Conservation (phyloP, 495 filamentous ascomycete species). For the Amphirosellinia nigrospora region DNA sequence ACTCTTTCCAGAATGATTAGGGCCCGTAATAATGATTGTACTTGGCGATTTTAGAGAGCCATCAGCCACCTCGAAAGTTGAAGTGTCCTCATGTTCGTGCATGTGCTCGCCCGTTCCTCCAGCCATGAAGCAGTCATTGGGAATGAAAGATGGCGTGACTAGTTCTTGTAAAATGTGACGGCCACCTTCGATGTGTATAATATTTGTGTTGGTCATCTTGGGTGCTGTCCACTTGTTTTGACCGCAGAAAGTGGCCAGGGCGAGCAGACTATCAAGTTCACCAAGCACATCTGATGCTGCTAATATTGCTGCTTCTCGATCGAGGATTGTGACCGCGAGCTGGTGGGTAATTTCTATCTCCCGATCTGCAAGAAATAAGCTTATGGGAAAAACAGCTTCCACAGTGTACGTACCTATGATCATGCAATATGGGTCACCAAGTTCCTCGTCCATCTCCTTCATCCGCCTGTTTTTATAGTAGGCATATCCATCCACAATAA, state of each 20-base stretch:
- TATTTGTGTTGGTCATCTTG: slow-evolving; percentile 70
- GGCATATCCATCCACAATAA: slow-evolving; percentile 70
- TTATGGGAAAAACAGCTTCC: background rate
- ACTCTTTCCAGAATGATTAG: slow-evolving; percentile 96
- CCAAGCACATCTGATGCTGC: slow-evolving; percentile 77
- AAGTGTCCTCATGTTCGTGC: slow-evolving; percentile 20
- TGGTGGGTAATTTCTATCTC: slow-evolving; percentile 90
- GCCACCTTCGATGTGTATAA: slow-evolving; percentile 80
- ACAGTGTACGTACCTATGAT: slow-evolving; percentile 71
- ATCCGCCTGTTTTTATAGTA: slow-evolving; percentile 92
- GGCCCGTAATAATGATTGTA: slow-evolving; percentile 86
- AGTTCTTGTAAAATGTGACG: slow-evolving; percentile 90
- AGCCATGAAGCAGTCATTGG: slow-evolving; percentile 75
- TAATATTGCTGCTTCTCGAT: slow-evolving; percentile 70
- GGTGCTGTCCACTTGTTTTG: slow-evolving; percentile 76
- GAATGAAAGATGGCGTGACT: slow-evolving; percentile 82
- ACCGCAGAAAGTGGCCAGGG: slow-evolving; percentile 78
- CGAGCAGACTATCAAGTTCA: slow-evolving; percentile 87
- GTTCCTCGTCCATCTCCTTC: slow-evolving; percentile 79
- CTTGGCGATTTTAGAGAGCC: slow-evolving; percentile 55
- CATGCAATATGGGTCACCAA: slow-evolving; percentile 83
- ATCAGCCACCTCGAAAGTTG: background rate
- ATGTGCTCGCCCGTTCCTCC: slow-evolving; percentile 59
- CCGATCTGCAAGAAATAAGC: slow-evolving; percentile 64
- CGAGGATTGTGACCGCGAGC: slow-evolving; percentile 73